Evolutionary conservation across 225 moss, liverwort and hornwort genomes (phyloP).

Genomic region (Sphagnum tenellum): DNA sequence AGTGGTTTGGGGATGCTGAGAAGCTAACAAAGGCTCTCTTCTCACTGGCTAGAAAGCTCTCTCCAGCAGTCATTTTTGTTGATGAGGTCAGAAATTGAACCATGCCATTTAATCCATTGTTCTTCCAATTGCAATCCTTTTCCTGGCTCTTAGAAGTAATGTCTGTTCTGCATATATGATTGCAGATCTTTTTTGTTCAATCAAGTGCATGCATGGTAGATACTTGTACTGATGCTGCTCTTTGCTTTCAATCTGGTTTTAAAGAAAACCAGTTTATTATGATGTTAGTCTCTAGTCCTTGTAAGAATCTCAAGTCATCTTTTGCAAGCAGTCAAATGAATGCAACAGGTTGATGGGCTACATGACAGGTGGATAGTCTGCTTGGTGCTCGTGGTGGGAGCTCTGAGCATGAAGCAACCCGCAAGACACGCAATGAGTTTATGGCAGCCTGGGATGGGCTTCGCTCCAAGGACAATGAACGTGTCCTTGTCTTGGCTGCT

Average conservation of each 20-base stretch:
- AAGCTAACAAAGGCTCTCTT: conserved; percentile 93
- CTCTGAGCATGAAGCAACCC: conserved; percentile 96
- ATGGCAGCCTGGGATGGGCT: conserved; percentile 99
- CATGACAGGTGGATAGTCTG: conserved; percentile 84
- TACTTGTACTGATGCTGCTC: no score
- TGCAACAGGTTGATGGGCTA: background rate
- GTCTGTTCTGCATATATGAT: no score
- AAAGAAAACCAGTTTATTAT: no score
- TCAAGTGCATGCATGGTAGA: no score
- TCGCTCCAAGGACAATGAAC: conserved; percentile 90
- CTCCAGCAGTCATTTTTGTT: conserved; percentile 96
- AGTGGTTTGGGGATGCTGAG: conserved; percentile 99
- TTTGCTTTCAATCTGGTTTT: no score
- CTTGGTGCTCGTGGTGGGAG: conserved; percentile 84
- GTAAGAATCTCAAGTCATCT: background rate
- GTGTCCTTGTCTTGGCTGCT: conserved; percentile 87
- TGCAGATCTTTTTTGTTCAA: no score
- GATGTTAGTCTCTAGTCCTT: no score
- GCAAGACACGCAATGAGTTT: conserved; percentile 95
- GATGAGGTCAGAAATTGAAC: conserved; percentile 53
- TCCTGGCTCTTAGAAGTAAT: no score
- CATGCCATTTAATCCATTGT: no score
- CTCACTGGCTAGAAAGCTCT: conserved; percentile 88
- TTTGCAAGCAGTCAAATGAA: background rate
- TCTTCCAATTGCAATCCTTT: no score